phyloP scores from a whole-genome alignment of 108 stramenopile species.

The Ochromonas danica region DNA sequence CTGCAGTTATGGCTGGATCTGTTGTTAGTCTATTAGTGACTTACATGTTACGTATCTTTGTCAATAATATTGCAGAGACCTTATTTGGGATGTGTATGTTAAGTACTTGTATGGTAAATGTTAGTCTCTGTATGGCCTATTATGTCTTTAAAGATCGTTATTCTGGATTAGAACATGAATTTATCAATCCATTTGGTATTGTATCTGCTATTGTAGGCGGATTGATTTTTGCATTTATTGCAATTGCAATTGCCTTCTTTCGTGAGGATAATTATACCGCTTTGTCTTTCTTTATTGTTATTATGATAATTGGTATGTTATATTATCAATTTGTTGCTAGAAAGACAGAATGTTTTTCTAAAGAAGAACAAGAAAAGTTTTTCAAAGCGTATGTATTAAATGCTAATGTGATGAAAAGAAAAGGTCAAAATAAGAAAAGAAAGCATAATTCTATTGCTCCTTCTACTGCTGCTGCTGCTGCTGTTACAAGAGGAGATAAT shows the following conservation, averaged over 20 bases:
- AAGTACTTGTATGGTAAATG: background rate
- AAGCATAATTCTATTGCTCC: too few species aligned
- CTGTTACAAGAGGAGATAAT: too few species aligned
- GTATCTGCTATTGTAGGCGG: background rate
- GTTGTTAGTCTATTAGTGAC: background rate
- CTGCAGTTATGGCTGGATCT: background rate
- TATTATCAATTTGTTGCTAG: background rate
- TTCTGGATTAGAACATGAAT: background rate
- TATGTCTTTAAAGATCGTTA: background rate
- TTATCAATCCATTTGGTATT: background rate
- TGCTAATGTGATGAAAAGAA: too few species aligned
- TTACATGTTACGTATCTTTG: background rate
- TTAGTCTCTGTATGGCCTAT: background rate
- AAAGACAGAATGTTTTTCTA: background rate
- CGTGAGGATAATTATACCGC: background rate
- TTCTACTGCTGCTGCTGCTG: too few species aligned
- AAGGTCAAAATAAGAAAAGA: too few species aligned
- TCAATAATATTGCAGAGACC: background rate
- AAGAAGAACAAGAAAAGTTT: background rate
- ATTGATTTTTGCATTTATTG: background rate
- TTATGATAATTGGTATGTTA: background rate
- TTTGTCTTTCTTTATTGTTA: background rate
- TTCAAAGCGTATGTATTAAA: slow-evolving; percentile 6
- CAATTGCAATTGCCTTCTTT: background rate
- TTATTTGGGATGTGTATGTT: slow-evolving; percentile 3